These are phyloP conservation scores for Geum urbanum DNA, from an alignment of 306 rosid genomes.

Conservation along the genomic window DNA sequence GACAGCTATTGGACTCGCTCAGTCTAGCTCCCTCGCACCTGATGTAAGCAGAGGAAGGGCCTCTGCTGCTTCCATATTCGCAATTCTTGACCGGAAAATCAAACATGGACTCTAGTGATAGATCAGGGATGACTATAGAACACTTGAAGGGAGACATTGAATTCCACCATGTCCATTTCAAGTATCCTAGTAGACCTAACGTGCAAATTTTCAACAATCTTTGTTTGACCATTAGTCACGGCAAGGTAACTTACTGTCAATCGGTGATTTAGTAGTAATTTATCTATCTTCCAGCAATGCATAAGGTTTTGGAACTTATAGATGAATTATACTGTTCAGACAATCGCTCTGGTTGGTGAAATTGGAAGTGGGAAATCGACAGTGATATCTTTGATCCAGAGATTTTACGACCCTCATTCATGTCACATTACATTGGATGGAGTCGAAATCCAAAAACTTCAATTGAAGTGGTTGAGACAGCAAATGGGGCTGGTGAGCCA, in stretches of 20 bases:
- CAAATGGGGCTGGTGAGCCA: conserved; percentile 30
- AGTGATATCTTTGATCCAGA: conserved; percentile 9
- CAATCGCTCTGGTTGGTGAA: conserved; percentile 27
- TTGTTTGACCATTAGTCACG: no score
- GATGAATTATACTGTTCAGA: conserved; percentile 3
- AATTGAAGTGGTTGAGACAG: background rate
- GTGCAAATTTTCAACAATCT: background rate
- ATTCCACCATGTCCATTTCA: conserved; percentile 21
- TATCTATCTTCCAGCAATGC: no score
- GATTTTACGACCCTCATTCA: conserved; percentile 24
- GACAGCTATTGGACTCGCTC: conserved; percentile 55
- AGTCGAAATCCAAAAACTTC: conserved; percentile 18
- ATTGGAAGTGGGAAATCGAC: conserved; percentile 34
- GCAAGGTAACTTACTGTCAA: background rate
- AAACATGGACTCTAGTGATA: background rate
- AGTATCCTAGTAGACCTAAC: conserved; percentile 22
- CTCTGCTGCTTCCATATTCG: conserved; percentile 60
- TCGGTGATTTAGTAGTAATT: no score
- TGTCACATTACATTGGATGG: conserved; percentile 21
- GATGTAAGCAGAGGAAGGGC: conserved; percentile 52
- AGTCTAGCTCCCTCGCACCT: conserved; percentile 45
- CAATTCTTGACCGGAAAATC: conserved; percentile 54
- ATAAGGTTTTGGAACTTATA: background rate
- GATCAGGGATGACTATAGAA: conserved; percentile 2
- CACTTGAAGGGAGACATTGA: conserved; percentile 18